Evolutionary conservation across 495 filamentous ascomycete genomes (phyloP).

Genomic region (Pyrenula massariospora): DNA sequence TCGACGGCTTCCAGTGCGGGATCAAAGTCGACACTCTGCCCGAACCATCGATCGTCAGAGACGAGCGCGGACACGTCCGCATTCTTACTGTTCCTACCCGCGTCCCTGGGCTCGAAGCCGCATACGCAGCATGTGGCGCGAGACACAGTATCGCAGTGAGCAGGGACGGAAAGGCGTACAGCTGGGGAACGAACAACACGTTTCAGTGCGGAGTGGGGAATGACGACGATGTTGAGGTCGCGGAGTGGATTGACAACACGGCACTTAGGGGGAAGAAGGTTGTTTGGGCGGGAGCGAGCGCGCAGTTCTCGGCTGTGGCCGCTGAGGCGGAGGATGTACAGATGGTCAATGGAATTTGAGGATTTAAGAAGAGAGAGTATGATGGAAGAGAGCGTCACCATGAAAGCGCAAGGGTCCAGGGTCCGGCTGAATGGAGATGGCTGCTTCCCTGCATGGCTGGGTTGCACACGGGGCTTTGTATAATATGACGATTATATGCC

Average conservation of each 20-base stretch:
- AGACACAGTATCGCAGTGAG: conserved; percentile 53
- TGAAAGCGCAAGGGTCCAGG: no score
- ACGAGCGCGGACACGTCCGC: conserved; percentile 39
- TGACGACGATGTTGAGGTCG: conserved; percentile 41
- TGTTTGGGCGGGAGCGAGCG: conserved; percentile 46
- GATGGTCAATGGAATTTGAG: neutral
- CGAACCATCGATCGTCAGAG: conserved; percentile 44
- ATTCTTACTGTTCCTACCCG: conserved; percentile 43
- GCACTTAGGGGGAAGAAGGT: conserved; percentile 48
- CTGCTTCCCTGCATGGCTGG: no score
- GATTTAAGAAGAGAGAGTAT: no score
- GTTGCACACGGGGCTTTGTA: no score
- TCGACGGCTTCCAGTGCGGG: conserved; percentile 53
- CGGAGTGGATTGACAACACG: conserved; percentile 51
- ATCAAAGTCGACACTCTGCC: conserved; percentile 34
- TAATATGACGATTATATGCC: no score
- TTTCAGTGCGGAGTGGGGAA: conserved; percentile 58
- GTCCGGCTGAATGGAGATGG: no score
- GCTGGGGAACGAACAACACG: conserved; percentile 57
- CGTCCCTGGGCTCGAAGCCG: conserved; percentile 18
- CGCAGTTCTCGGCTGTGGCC: conserved; percentile 54
- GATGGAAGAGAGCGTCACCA: no score
- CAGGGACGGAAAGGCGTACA: conserved; percentile 46
- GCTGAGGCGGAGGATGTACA: conserved; percentile 4
- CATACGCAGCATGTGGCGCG: conserved; percentile 30